Evolutionary conservation across 1,139 yeast species (phyloP).

Genomic region (Geotrichum restrictum): DNA sequence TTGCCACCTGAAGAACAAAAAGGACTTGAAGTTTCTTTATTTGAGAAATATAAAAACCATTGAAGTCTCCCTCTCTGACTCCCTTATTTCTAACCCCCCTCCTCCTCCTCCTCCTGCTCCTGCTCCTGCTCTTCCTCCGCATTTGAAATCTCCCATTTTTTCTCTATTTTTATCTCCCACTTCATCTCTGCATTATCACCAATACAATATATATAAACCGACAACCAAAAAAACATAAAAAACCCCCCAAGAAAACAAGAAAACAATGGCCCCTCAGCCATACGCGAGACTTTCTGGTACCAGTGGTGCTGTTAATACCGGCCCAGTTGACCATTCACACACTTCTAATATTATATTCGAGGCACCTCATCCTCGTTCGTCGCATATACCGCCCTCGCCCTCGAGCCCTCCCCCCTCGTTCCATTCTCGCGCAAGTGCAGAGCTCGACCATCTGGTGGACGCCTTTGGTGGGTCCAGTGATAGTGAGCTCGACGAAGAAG

Average conservation of each 20-base stretch:
- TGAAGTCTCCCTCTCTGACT: background rate
- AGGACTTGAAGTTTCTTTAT: too few species aligned
- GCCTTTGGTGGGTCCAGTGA: conserved; percentile 28
- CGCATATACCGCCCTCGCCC: background rate
- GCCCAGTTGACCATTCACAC: too few species aligned
- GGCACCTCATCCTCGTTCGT: too few species aligned
- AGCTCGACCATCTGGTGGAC: conserved; percentile 26
- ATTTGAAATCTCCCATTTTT: background rate
- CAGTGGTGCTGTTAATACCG: too few species aligned
- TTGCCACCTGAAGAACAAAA: too few species aligned
- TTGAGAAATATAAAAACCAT: too few species aligned
- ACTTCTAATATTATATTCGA: conserved; percentile 8
- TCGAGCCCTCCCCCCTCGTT: conserved; percentile 12
- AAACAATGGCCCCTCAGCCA: conserved; percentile 3
- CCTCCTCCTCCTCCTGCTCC: background rate
- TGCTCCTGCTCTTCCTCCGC: background rate
- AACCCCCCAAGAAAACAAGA: too few species aligned
- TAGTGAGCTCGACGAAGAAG: conserved; percentile 23
- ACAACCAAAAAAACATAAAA: conserved; percentile 1
- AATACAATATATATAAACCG: background rate
- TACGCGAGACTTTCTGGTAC: background rate
- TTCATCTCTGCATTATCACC: background rate
- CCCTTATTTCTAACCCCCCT: background rate
- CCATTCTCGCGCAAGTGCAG: conserved; percentile 4
- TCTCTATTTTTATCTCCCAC: background rate